Evolutionary conservation across 805 yeast species (phyloP).

Genomic region (Wickerhamiella occidentalis): DNA sequence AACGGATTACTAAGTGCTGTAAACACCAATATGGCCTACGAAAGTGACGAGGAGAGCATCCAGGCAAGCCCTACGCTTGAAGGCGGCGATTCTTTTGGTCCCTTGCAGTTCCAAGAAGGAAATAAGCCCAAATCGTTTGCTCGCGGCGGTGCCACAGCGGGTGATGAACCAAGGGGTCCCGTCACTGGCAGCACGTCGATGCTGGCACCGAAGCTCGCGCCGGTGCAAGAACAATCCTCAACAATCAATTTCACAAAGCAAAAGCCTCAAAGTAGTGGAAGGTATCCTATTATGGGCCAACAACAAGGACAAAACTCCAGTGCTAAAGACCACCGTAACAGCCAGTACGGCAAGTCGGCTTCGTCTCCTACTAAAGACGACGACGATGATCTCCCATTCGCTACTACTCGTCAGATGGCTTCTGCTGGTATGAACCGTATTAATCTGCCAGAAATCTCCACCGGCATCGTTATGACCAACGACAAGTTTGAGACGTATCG

Average conservation of each 20-base stretch:
- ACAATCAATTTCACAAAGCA: conserved; percentile 5
- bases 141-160: not conserved
- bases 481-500: conserved; percentile 22
- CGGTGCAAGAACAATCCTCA: not conserved
- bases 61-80: conserved; percentile 8
- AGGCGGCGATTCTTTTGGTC: conserved; percentile 1
- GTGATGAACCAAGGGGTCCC: not conserved
- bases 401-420: conserved; percentile 19
- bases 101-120: not conserved
- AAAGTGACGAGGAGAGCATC: conserved; percentile 11
- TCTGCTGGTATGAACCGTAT: conserved; percentile 15
- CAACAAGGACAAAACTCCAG: not conserved
- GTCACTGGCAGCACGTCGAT: conserved; percentile 7
- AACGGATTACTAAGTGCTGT: conserved; percentile 6
- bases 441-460: conserved; percentile 15
- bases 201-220: conserved; percentile 3
- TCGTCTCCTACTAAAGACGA: not conserved
- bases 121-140: not conserved
- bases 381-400: conserved; percentile 24
- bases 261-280: not conserved
- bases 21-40: conserved; percentile 3
- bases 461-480: conserved; percentile 21
- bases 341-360: too few species aligned
- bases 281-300: not conserved
- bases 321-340: too few species aligned